Percentiles rank a stretch among this genome's conserved stretches.
Evolutionary conservation across 169 alveolate species (phyloP).

Genomic region (Plasmodium sp.): DNA sequence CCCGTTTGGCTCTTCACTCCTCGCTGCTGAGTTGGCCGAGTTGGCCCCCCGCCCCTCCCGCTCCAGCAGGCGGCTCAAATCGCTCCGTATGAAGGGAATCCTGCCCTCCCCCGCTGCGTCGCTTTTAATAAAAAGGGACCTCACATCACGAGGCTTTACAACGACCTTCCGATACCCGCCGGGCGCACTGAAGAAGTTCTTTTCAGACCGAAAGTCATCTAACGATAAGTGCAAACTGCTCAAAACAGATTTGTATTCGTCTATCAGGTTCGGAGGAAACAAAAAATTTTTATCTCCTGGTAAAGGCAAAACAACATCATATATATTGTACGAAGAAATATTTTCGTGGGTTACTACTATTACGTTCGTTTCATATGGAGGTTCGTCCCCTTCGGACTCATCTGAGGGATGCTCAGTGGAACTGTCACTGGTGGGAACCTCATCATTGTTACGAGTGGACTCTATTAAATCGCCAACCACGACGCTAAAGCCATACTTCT

Average conservation of each 20-base stretch:
- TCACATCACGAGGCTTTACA: slow-evolving; percentile 83
- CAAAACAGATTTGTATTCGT: slow-evolving; percentile 75
- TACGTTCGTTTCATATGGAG: slow-evolving; percentile 67
- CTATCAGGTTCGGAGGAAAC: slow-evolving; percentile 82
- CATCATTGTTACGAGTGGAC: slow-evolving; percentile 2
- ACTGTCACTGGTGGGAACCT: slow-evolving; percentile 4
- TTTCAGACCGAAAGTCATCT: slow-evolving; percentile 80
- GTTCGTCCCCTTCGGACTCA: not conserved
- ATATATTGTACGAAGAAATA: slow-evolving; percentile 81
- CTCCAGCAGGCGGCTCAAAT: not conserved
- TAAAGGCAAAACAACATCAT: slow-evolving; percentile 93
- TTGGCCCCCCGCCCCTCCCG: not conserved
- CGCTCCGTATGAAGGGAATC: slow-evolving; percentile 72
- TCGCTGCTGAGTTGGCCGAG: not conserved
- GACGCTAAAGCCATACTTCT: slow-evolving; percentile 88
- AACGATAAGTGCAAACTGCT: slow-evolving; percentile 61
- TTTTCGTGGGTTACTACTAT: slow-evolving; percentile 86
- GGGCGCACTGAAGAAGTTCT: slow-evolving; percentile 75
- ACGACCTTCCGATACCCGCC: slow-evolving; percentile 90
- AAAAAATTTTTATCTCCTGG: slow-evolving; percentile 89
- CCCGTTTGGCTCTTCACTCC: not conserved
- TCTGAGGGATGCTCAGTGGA: slow-evolving; percentile 80
- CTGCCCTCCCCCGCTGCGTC: slow-evolving; percentile 76
- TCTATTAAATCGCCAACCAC: slow-evolving; percentile 85
- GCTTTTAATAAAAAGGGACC: slow-evolving; percentile 81